Evolutionary conservation across 768 basidiomycete species (phyloP), one percentile per base, ranked within the genome.

Genomic region (Tylopilus felleus): DNA sequence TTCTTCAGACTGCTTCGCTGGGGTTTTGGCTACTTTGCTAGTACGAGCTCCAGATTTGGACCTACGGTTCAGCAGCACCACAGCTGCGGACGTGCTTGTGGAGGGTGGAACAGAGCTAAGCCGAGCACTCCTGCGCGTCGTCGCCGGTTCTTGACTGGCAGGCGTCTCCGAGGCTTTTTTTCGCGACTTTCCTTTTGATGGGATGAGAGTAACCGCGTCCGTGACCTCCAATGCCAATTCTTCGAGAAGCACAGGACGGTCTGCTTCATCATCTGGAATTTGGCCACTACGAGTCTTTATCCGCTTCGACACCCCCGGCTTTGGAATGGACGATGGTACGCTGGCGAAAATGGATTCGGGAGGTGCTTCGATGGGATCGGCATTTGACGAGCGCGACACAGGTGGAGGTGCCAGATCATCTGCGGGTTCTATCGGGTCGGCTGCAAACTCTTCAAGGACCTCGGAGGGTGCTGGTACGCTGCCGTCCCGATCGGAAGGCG

Each of bases 351-450:
- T 41, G 25, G 54, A 17, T 12, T 65, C 57, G 14, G 51, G 17
- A 21, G 42, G 16, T 29, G 36, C 44, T 53, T 74, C 73, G 36
- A 74, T 73, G 17, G 70, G 65, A 31, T 71, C 76, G 14, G 38
- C 46, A 2, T 64, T 59, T 33, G 39, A 52, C 27, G 47, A 43
- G 41, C 23, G 45, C 16, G 50, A 51, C 38, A 51, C 39, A 35
- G 28, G 38, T 14, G 62, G 47, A 46, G 58, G 55, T n/a, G 60
- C 65, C 54, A 73, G 60, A 51, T 69, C 71, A 14, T 78, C 77
- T 1, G 73, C 70, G 27, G 72, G 68, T 55, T 79, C 76, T 49
- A 80, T 80, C 8, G 78, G 76, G 56, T 81, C 80, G 13, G 16
- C 53, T 4, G 50, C 57, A 19, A 36, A 42, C 7, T 45, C 55